Percentiles rank a stretch among this genome's conserved stretches.
Evolutionary conservation across 257 asterid genomes (phyloP).

Genomic region (Solanum rostratum): DNA sequence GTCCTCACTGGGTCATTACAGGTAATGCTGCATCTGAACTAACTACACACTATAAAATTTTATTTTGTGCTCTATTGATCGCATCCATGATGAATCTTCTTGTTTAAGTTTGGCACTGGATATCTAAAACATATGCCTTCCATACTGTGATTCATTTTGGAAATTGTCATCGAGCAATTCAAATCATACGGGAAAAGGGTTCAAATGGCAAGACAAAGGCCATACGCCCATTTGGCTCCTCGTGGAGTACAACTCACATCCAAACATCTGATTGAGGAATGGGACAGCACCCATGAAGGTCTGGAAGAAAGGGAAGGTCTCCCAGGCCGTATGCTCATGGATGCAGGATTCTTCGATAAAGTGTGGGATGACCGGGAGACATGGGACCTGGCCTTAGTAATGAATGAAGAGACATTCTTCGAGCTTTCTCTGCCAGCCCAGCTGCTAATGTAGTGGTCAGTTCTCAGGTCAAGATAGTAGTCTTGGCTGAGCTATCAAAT

Average conservation of each 20-base stretch:
- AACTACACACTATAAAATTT: background rate
- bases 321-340: background rate
- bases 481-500: background rate
- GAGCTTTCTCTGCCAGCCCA: background rate
- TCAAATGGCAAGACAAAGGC: background rate
- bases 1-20: constrained; percentile 22
- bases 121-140: background rate
- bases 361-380: background rate
- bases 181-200: background rate
- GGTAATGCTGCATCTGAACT: constrained; percentile 2
- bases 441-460: background rate
- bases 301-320: background rate
- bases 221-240: background rate
- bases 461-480: background rate
- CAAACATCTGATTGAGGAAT: background rate
- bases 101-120: background rate
- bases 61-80: background rate
- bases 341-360: background rate
- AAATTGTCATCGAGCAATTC: background rate
- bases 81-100: background rate
- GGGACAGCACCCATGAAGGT: background rate
- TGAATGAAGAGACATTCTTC: background rate
- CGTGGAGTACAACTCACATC: background rate
- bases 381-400: background rate
- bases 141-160: background rate